A percentile compares a stretch with the other conserved stretches of the same genome.
Evolutionary conservation across 2,329 filamentous ascomycete genomes (phyloP).

Genomic region (Alternaria ethzedia): DNA sequence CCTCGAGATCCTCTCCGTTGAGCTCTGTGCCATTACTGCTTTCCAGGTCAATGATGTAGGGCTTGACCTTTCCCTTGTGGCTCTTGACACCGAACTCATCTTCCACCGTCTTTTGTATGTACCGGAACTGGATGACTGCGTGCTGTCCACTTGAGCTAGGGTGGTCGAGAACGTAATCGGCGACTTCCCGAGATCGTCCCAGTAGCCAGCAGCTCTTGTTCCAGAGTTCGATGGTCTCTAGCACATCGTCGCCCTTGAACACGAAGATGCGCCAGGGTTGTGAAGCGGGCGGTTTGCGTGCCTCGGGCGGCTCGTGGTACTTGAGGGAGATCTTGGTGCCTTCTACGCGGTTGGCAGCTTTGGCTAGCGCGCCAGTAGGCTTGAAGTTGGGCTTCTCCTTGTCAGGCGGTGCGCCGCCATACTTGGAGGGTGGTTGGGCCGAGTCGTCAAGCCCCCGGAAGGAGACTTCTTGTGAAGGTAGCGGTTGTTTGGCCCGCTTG

Average conservation of each 20-base stretch:
- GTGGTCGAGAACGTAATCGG: conserved; percentile 84
- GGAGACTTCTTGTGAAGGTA: conserved; percentile 55
- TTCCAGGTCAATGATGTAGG: conserved; percentile 92
- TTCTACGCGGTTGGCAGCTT: conserved; percentile 82
- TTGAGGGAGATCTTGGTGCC: conserved; percentile 83
- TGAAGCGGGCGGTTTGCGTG: conserved; percentile 80
- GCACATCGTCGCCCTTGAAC: conserved; percentile 81
- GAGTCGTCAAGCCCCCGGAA: conserved; percentile 49
- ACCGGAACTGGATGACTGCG: conserved; percentile 91
- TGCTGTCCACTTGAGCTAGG: conserved; percentile 95
- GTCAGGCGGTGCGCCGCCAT: conserved; percentile 52
- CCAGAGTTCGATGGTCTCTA: conserved; percentile 81
- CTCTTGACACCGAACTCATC: conserved; percentile 71
- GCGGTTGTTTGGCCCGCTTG: conserved; percentile 50
- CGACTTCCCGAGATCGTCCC: conserved; percentile 79
- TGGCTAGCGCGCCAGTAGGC: conserved; percentile 80
- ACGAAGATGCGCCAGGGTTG: conserved; percentile 90
- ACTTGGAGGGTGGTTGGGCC: conserved; percentile 36
- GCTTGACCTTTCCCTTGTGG: conserved; percentile 59
- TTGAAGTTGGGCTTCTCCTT: conserved; percentile 91
- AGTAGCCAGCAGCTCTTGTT: conserved; percentile 88
- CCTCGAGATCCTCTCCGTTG: conserved; percentile 76
- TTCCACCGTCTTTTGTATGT: conserved; percentile 82
- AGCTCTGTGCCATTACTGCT: conserved; percentile 89
- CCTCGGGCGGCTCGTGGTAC: conserved; percentile 94